Evolutionary conservation across 768 basidiomycete genomes (phyloP).

Genomic region (Russula sp.): DNA sequence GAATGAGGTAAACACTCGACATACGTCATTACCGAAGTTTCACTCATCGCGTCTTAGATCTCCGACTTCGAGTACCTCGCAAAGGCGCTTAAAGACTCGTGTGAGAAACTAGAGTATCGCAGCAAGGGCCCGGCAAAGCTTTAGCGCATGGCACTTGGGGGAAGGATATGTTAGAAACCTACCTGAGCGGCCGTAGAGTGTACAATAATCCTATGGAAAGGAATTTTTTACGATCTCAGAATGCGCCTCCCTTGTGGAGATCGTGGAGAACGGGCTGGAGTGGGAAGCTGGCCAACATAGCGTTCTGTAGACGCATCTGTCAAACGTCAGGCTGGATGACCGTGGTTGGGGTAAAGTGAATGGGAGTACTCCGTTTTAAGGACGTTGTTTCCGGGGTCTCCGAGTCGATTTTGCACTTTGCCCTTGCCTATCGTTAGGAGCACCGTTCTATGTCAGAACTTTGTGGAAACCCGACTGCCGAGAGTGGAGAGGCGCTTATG

Average conservation of each 20-base stretch:
- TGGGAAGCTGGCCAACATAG: too few species aligned
- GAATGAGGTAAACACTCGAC: constrained; percentile 28
- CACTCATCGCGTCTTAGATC: constrained; percentile 15
- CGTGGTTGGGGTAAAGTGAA: too few species aligned
- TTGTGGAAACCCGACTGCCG: constrained; percentile 58
- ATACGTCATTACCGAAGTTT: background rate
- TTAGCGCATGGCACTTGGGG: background rate
- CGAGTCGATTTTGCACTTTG: too few species aligned
- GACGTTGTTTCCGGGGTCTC: too few species aligned
- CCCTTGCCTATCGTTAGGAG: too few species aligned
- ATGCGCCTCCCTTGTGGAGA: too few species aligned
- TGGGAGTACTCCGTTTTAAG: too few species aligned
- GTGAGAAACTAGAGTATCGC: constrained; percentile 18
- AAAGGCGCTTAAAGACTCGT: constrained; percentile 22
- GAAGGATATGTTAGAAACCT: background rate
- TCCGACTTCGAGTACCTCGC: constrained; percentile 27
- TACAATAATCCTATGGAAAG: too few species aligned
- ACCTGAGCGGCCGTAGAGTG: background rate
- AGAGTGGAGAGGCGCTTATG: constrained; percentile 54
- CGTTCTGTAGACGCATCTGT: too few species aligned
- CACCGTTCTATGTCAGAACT: constrained; percentile 18
- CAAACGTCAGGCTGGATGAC: too few species aligned
- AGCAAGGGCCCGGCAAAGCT: background rate
- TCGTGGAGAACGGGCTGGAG: too few species aligned
- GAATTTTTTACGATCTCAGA: too few species aligned